Evolutionary conservation across 495 filamentous ascomycete genomes (phyloP).

Genomic region (Diplogelasinospora grovesii): DNA sequence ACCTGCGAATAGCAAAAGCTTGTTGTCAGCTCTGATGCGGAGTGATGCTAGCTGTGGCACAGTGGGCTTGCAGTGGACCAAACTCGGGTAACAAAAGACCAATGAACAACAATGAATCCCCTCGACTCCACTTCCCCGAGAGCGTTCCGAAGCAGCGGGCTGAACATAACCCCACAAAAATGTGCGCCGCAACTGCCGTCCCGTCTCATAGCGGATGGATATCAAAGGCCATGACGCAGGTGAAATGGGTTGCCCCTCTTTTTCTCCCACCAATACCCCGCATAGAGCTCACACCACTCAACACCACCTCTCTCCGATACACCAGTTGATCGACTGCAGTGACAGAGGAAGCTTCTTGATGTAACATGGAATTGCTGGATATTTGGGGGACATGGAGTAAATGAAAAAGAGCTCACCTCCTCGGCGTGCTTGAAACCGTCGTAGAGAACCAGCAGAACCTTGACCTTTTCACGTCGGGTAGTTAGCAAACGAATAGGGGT

Average conservation of each 20-base stretch:
- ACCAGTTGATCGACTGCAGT: not conserved
- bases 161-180: not conserved
- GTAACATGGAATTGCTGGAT: not conserved
- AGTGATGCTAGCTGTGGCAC: too few relatives aligned
- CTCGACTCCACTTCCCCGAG: slow-evolving; percentile 10
- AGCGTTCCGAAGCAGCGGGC: not conserved
- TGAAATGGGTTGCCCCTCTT: too few relatives aligned
- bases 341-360: not conserved
- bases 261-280: not conserved
- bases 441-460: slow-evolving; percentile 51
- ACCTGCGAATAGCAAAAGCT: slow-evolving; percentile 40
- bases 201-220: not conserved
- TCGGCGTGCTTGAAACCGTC: slow-evolving; percentile 47
- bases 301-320: not conserved
- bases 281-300: not conserved
- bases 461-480: slow-evolving; percentile 47
- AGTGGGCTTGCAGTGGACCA: too few relatives aligned
- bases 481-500: slow-evolving; percentile 34
- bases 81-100: not conserved
- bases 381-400: slow-evolving; percentile 4
- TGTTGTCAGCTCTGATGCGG: not conserved
- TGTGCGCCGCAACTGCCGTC: slow-evolving; percentile 8
- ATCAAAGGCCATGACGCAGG: too few relatives aligned
- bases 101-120: not conserved
- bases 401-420: slow-evolving; percentile 32